phyloP scores from a whole-genome alignment of 2,329 filamentous ascomycete species.

The Aspergillus latus region DNA sequence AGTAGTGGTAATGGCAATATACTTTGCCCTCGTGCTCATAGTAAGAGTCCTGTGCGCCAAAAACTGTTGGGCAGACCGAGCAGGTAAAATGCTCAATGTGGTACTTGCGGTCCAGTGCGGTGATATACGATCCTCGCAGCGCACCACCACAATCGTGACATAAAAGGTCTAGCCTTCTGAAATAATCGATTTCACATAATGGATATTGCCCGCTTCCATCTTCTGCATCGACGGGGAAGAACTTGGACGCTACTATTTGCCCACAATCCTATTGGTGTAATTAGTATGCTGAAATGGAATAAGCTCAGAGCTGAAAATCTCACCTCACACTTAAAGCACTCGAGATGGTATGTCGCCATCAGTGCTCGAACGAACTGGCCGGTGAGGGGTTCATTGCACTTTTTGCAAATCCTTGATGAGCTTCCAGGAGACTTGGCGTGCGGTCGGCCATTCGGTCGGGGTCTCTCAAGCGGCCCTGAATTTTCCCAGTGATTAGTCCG shows the following conservation, averaged over 20 bases:
- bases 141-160: slow-evolving; percentile 92
- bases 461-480: slow-evolving; percentile 36
- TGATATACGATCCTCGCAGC: slow-evolving; percentile 95
- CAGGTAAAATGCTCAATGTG: slow-evolving; percentile 99
- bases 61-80: slow-evolving; percentile 94
- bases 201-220: slow-evolving; percentile 82
- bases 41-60: slow-evolving; percentile 96
- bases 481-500: slow-evolving; percentile 34
- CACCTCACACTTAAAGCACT: slow-evolving; percentile 97
- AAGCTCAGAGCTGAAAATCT: slow-evolving; percentile 36
- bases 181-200: slow-evolving; percentile 97
- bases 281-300: slow-evolving; percentile 21
- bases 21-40: slow-evolving; percentile 97
- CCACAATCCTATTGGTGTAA: slow-evolving; percentile 73
- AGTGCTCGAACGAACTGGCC: slow-evolving; percentile 95
- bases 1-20: slow-evolving; percentile 99
- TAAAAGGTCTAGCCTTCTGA: slow-evolving; percentile 83
- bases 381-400: slow-evolving; percentile 82
- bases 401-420: slow-evolving; percentile 65
- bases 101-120: slow-evolving; percentile 94
- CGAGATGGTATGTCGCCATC: slow-evolving; percentile 90
- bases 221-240: slow-evolving; percentile 94
- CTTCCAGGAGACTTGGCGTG: slow-evolving; percentile 39
- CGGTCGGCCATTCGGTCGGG: slow-evolving; percentile 37
- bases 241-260: slow-evolving; percentile 96